Conservation (phyloP, 2,329 filamentous ascomycete species). For the Paecilomyces formosus region DNA sequence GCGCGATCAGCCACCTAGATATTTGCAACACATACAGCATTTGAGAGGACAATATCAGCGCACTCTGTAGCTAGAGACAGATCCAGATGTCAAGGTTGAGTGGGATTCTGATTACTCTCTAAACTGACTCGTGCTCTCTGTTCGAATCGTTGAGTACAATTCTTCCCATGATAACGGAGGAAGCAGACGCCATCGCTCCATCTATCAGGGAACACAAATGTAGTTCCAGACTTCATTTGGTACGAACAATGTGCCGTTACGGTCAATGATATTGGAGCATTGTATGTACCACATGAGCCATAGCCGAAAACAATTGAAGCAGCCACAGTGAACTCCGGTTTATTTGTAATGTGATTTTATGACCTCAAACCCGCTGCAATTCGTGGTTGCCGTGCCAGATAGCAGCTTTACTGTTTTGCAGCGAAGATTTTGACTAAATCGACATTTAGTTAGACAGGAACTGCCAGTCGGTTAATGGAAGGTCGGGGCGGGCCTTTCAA, state of each 20-base stretch:
- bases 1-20: background rate
- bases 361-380: background rate
- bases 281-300: background rate
- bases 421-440: background rate
- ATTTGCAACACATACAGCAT: background rate
- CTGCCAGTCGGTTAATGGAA: background rate
- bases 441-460: background rate
- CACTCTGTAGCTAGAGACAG: background rate
- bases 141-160: background rate
- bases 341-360: background rate
- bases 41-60: background rate
- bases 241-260: background rate
- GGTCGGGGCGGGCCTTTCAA: background rate
- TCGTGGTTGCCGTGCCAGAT: background rate
- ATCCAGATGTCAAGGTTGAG: background rate
- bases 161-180: background rate
- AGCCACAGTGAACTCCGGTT: background rate
- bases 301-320: background rate
- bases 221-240: background rate
- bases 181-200: background rate
- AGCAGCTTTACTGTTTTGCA: background rate
- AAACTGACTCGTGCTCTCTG: background rate
- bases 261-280: background rate
- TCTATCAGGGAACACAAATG: background rate
- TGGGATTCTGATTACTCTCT: background rate